These are phyloP conservation scores for Hymenoscyphus albidus DNA, from an alignment of 2,329 filamentous ascomycete genomes.

Conservation along the genomic window DNA sequence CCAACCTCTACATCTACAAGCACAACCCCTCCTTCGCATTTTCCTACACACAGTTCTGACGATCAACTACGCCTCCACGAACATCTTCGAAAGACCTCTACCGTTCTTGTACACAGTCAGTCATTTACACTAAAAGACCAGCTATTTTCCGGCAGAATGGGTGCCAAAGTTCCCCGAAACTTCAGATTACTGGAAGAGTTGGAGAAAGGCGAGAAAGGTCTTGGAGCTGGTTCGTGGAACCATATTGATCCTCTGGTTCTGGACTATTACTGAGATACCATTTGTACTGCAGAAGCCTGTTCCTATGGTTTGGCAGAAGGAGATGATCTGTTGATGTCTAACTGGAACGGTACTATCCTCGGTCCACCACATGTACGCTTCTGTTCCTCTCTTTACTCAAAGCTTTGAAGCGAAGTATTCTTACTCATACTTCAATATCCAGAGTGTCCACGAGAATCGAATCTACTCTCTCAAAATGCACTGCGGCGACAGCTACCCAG, in stretches of 20 bases:
- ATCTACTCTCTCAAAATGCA: slow-evolving; percentile 98
- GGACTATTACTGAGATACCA: slow-evolving; percentile 11
- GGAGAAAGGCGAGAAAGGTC: slow-evolving; percentile 97
- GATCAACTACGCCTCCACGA: neutral
- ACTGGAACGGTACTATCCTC: slow-evolving; percentile 98
- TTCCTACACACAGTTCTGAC: neutral
- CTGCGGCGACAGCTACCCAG: slow-evolving; percentile 86
- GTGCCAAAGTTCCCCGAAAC: slow-evolving; percentile 84
- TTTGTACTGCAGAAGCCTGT: slow-evolving; percentile 68
- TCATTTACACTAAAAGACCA: neutral
- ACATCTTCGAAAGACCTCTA: neutral
- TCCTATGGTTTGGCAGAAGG: slow-evolving; percentile 94
- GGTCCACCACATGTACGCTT: slow-evolving; percentile 85
- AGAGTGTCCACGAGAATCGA: slow-evolving; percentile 96
- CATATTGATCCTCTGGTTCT: neutral
- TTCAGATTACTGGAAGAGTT: slow-evolving; percentile 96
- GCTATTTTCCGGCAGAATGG: slow-evolving; percentile 26
- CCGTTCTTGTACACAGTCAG: neutral
- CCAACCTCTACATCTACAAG: neutral
- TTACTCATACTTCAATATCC: slow-evolving; percentile 9
- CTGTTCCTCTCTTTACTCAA: slow-evolving; percentile 4
- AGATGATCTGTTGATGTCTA: slow-evolving; percentile 93
- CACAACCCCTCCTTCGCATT: neutral
- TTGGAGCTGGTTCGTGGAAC: slow-evolving; percentile 69
- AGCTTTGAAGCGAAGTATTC: neutral